Evolutionary conservation across 768 basidiomycete species (phyloP).

Genomic region (Mycena haematopus): DNA sequence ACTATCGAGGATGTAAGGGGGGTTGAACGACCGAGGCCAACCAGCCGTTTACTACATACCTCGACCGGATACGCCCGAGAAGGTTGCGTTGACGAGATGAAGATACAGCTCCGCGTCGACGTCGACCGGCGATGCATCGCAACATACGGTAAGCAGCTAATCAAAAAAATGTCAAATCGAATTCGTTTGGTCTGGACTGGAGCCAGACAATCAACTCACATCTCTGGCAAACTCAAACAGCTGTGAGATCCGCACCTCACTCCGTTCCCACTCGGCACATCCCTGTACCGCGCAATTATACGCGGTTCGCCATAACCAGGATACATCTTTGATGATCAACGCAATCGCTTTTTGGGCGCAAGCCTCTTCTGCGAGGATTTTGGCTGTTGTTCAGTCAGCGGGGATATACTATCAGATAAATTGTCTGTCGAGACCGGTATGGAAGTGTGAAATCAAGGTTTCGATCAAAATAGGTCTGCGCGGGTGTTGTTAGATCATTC

Average conservation of each 20-base stretch:
- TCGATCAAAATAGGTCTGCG: conserved; percentile 60
- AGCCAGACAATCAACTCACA: conserved; percentile 49
- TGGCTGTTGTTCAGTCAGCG: conserved; percentile 50
- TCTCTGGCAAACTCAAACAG: conserved; percentile 74
- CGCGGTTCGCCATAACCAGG: conserved; percentile 89
- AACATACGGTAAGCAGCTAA: conserved; percentile 70
- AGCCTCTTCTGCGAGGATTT: conserved; percentile 59
- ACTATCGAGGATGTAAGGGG: conserved; percentile 43
- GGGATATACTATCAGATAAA: conserved; percentile 33
- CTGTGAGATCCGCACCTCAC: conserved; percentile 67
- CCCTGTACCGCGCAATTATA: conserved; percentile 87
- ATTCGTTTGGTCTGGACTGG: not conserved
- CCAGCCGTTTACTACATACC: conserved; percentile 50
- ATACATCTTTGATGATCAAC: conserved; percentile 76
- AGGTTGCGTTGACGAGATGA: conserved; percentile 74
- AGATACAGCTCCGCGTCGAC: conserved; percentile 67
- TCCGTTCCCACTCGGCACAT: conserved; percentile 77
- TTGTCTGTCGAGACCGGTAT: conserved; percentile 57
- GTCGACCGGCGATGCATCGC: conserved; percentile 63
- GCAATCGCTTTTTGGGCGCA: conserved; percentile 56
- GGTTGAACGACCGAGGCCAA: conserved; percentile 14
- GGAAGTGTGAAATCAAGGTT: conserved; percentile 71
- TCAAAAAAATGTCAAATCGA: conserved; percentile 1
- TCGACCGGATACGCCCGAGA: conserved; percentile 74
- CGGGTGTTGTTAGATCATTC: conserved; percentile 17